phyloP scores from a whole-genome alignment of 148 eudicot genomes.

The Fagopyrum homotropicum region DNA sequence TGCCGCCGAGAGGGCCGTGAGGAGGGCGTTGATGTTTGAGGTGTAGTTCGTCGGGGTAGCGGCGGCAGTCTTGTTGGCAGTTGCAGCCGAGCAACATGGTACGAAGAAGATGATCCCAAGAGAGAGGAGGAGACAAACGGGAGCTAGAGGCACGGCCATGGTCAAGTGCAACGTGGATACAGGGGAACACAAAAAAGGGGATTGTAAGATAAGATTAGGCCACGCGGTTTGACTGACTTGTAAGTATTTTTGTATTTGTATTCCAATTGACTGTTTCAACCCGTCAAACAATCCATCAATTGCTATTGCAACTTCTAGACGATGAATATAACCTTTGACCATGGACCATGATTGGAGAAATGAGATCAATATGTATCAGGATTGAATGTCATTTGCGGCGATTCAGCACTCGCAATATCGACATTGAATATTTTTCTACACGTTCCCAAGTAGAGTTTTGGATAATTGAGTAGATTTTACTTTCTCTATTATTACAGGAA shows the following conservation, averaged over 20 bases:
- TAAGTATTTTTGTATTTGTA: neutral
- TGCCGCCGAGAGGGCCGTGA: neutral
- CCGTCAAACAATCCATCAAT: neutral
- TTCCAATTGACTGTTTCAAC: neutral
- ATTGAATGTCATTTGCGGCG: too few relatives aligned
- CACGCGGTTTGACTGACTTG: neutral
- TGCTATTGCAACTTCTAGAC: neutral
- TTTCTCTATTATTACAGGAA: too few relatives aligned
- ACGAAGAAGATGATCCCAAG: neutral
- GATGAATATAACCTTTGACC: neutral
- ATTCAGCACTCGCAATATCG: too few relatives aligned
- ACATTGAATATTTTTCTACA: too few relatives aligned
- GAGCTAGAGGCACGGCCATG: neutral
- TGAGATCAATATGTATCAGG: too few relatives aligned
- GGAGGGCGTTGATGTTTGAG: neutral
- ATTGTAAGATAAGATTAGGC: neutral
- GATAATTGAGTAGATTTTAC: too few relatives aligned
- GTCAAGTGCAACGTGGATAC: neutral
- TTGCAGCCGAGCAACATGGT: neutral
- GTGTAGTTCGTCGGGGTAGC: conserved; percentile 6
- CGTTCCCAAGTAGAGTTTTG: too few relatives aligned
- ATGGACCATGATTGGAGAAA: too few relatives aligned
- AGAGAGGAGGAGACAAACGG: neutral
- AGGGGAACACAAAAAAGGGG: neutral
- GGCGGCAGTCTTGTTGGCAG: neutral